Percentiles rank a stretch among this genome's conserved stretches.
phyloP scores from a whole-genome alignment of 1,139 yeast genomes.

The Kurtzmaniella natalensis region DNA sequence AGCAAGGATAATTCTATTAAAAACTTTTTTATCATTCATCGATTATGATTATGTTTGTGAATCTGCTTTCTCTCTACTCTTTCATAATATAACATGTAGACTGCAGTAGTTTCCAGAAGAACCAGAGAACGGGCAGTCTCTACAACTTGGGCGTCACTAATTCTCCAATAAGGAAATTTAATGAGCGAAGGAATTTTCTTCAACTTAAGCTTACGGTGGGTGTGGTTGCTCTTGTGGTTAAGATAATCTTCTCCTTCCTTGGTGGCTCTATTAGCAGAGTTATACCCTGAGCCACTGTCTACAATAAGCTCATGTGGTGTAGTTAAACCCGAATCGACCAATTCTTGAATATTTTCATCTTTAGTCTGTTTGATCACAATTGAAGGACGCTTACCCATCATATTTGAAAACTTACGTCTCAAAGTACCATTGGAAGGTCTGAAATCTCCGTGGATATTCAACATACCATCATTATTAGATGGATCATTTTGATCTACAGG shows the following conservation, averaged over 20 bases:
- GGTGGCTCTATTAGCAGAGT: too few species aligned
- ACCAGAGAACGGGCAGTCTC: slow-evolving; percentile 64
- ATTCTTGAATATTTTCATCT: slow-evolving; percentile 35
- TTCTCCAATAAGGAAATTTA: slow-evolving; percentile 77
- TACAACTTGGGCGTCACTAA: slow-evolving; percentile 68
- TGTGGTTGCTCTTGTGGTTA: slow-evolving; percentile 11
- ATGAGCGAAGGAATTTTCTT: slow-evolving; percentile 50
- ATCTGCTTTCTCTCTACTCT: slow-evolving; percentile 32
- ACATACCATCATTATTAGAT: slow-evolving; percentile 12
- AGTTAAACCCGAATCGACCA: slow-evolving; percentile 35
- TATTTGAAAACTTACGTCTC: slow-evolving; percentile 33
- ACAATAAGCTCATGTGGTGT: slow-evolving; percentile 44
- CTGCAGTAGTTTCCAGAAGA: slow-evolving; percentile 65
- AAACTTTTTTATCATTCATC: too few species aligned
- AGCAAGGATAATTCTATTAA: too few species aligned
- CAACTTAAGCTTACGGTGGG: slow-evolving; percentile 28
- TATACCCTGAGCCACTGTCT: slow-evolving; percentile 19
- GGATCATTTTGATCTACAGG: background rate
- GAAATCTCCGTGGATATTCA: slow-evolving; percentile 15
- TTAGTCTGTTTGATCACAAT: slow-evolving; percentile 38
- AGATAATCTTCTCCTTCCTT: slow-evolving; percentile 21
- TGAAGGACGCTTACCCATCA: slow-evolving; percentile 45
- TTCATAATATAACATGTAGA: slow-evolving; percentile 81
- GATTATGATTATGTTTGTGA: too few species aligned
- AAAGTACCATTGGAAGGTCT: slow-evolving; percentile 14